Evolutionary conservation across 768 basidiomycete genomes (phyloP).

Genomic region (Amanita molliuscula): DNA sequence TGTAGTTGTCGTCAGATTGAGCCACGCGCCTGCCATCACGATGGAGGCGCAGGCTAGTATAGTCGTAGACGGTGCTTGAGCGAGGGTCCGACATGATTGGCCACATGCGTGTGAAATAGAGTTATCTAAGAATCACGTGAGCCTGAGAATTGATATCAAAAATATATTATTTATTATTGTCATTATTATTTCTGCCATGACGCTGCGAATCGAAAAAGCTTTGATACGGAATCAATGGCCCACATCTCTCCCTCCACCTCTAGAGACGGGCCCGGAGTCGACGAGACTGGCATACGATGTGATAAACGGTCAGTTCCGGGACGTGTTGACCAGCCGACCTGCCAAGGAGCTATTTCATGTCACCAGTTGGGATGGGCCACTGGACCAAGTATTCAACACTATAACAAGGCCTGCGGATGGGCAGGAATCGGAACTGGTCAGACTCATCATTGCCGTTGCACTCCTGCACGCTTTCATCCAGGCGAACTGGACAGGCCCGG

Average conservation of each 20-base stretch:
- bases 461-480: slow-evolving; percentile 88
- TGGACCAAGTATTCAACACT: background rate
- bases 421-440: slow-evolving; percentile 33
- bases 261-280: slow-evolving; percentile 8
- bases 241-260: slow-evolving; percentile 12
- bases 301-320: slow-evolving; percentile 48
- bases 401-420: background rate
- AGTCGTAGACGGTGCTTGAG: slow-evolving; percentile 52
- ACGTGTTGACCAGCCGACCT: slow-evolving; percentile 35
- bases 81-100: slow-evolving; percentile 17
- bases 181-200: too few relatives aligned
- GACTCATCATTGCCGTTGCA: slow-evolving; percentile 61
- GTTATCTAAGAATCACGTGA: background rate
- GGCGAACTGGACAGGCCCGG: slow-evolving; percentile 93
- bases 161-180: too few relatives aligned
- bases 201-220: slow-evolving; percentile 35
- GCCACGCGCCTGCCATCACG: slow-evolving; percentile 54
- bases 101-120: background rate
- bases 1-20: slow-evolving; percentile 21
- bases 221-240: slow-evolving; percentile 44
- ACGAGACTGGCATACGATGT: slow-evolving; percentile 41
- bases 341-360: slow-evolving; percentile 30
- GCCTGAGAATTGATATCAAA: too few relatives aligned
- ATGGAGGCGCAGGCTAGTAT: slow-evolving; percentile 53
- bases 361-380: background rate